Evolutionary conservation across 805 yeast genomes (phyloP), one percentile per base, ranked within the genome.

Genomic region (Crinitomyces ghanaensis): DNA sequence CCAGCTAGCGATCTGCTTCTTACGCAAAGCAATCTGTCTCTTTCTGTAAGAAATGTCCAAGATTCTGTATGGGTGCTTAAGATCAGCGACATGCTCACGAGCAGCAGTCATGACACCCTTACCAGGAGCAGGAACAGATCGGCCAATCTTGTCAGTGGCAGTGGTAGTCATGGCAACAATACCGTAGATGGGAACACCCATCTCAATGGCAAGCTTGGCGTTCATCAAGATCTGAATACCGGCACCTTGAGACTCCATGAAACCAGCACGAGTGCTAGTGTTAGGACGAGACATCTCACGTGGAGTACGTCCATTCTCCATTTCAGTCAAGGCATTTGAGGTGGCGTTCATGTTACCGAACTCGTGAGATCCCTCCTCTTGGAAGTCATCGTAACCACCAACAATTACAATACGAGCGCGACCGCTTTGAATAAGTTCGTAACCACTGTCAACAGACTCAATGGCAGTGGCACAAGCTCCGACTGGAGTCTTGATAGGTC

Each of bases 381-480:
- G 95, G 88, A 91, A 86, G 55, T 91, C 99, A 67, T 91, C 99
- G 60, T 82, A 85, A 65, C 99, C 99, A 72, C 99, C 99, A 50
- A 88, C 96, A 52, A 91, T 68, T 62, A 91, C 84, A 50, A 91
- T 75, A 72, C 84, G 85, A 37, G 99, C 98, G 63, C 86, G 84
- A 48, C 95, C 95, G 31, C 85, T 66, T 49, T 83, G 62, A 51
- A 91, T 85, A 34, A 95, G 83, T 65, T 91, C 98, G 46, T 80
- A 73, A 74, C 96, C 99, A 51, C 74, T 72, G 59, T 91, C 99
- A 45, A 91, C 81, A 42, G 98, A 91, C 68, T 91, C 98, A 41
- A 91, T 80, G 36, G 98, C 91, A 46, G 99, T 91, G 33, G 99
- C 99, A 71, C 99, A 91, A 26, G 99, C 99, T 66, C 94, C 99